These are phyloP conservation scores for Peronospora destructor DNA, from an alignment of 352 stramenopile genomes.

Conservation along the genomic window DNA sequence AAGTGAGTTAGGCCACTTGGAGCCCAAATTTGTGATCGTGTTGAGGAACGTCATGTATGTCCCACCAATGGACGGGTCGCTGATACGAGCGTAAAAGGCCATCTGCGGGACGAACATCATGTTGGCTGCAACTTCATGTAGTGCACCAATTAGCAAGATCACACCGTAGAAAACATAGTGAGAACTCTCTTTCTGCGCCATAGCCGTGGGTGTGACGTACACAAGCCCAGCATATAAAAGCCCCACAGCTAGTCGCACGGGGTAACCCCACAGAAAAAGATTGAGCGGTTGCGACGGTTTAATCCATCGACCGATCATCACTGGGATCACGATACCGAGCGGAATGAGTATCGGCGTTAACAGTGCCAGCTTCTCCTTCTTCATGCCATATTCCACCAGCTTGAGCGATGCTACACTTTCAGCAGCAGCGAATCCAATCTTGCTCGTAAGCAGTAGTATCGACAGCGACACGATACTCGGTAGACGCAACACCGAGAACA, in stretches of 20 bases:
- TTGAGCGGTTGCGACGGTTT: slow-evolving; percentile 62
- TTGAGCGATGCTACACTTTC: slow-evolving; percentile 91
- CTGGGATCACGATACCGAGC: slow-evolving; percentile 82
- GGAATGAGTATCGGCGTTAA: slow-evolving; percentile 84
- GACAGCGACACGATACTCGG: slow-evolving; percentile 81
- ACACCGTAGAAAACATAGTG: slow-evolving; percentile 78
- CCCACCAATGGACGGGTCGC: slow-evolving; percentile 95
- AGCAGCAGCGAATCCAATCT: slow-evolving; percentile 88
- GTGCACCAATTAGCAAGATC: slow-evolving; percentile 55
- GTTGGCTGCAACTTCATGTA: slow-evolving; percentile 83
- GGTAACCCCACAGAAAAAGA: slow-evolving; percentile 78
- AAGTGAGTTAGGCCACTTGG: slow-evolving; percentile 89
- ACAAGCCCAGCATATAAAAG: slow-evolving; percentile 80
- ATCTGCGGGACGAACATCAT: slow-evolving; percentile 95
- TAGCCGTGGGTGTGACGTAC: slow-evolving; percentile 70
- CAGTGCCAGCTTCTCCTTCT: slow-evolving; percentile 89
- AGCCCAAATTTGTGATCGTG: slow-evolving; percentile 96
- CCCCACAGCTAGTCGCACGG: slow-evolving; percentile 74
- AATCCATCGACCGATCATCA: slow-evolving; percentile 73
- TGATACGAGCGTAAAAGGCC: slow-evolving; percentile 97
- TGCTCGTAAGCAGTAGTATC: slow-evolving; percentile 87
- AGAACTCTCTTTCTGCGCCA: slow-evolving; percentile 66
- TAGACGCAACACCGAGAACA: slow-evolving; percentile 82
- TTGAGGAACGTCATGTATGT: slow-evolving; percentile 99
- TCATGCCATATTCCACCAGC: slow-evolving; percentile 85